Evolutionary conservation across 306 rosid genomes (phyloP).

Genomic region (Prinsepia uniflora): DNA sequence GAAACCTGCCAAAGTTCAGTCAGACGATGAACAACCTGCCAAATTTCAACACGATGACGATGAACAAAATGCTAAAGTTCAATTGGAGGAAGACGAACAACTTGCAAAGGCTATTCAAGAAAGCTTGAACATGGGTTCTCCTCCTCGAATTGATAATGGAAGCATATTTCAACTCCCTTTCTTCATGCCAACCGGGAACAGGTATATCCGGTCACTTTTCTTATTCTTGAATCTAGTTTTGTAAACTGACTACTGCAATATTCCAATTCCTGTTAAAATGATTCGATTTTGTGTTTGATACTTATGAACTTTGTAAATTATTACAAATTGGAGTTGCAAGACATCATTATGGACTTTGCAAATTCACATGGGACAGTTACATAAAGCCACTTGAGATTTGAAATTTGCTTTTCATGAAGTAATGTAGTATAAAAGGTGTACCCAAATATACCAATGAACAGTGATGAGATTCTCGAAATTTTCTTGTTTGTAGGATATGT

Average conservation of each 20-base stretch:
- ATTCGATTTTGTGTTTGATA: no score
- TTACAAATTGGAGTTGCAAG: neutral
- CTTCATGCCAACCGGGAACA: constrained; percentile 55
- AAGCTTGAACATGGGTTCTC: constrained; percentile 59
- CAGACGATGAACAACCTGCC: constrained; percentile 33
- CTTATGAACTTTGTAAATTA: neutral
- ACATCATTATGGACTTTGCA: neutral
- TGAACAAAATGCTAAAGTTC: constrained; percentile 43
- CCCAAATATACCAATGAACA: neutral
- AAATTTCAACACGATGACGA: constrained; percentile 45
- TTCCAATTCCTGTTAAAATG: neutral
- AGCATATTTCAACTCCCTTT: constrained; percentile 52
- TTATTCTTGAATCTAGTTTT: constrained; percentile 13
- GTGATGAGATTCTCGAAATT: constrained; percentile 17
- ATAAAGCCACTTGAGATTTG: constrained; percentile 7
- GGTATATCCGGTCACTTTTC: constrained; percentile 45
- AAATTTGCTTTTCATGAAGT: neutral
- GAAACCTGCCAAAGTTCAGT: constrained; percentile 17
- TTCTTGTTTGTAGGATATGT: constrained; percentile 58
- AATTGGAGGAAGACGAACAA: constrained; percentile 90
- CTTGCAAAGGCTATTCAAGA: constrained; percentile 92
- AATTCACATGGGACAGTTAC: neutral
- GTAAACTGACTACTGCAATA: neutral
- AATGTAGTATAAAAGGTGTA: constrained; percentile 7
- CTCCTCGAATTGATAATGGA: constrained; percentile 47